Percentiles rank a stretch among this genome's conserved stretches.
Evolutionary conservation across 2,329 filamentous ascomycete genomes (phyloP).

Genomic region (Huntiella savannae): DNA sequence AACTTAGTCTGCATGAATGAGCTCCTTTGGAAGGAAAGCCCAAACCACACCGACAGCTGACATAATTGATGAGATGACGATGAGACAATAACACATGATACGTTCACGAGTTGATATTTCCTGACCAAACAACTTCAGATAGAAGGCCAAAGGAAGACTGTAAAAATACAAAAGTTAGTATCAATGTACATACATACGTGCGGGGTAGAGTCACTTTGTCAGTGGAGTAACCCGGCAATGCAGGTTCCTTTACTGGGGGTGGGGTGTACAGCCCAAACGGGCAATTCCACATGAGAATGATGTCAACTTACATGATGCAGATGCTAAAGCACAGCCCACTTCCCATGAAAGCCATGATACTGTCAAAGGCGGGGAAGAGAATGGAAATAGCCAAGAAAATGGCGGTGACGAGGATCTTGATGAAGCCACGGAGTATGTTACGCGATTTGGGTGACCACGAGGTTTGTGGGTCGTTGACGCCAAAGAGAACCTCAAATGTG

Average conservation of each 20-base stretch:
- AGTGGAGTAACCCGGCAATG: too few species aligned
- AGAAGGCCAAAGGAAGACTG: slow-evolving; percentile 62
- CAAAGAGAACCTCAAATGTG: slow-evolving; percentile 63
- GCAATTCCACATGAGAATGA: background rate
- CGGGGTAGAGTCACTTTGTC: too few species aligned
- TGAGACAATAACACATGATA: slow-evolving; percentile 45
- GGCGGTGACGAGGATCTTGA: slow-evolving; percentile 49
- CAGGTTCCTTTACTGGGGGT: background rate
- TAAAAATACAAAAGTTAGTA: slow-evolving; percentile 1
- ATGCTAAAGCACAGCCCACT: slow-evolving; percentile 84
- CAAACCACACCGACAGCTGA: slow-evolving; percentile 66
- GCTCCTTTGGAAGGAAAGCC: slow-evolving; percentile 67
- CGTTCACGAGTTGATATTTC: slow-evolving; percentile 48
- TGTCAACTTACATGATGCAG: slow-evolving; percentile 48
- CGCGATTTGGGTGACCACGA: slow-evolving; percentile 21
- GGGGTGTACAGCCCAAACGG: background rate
- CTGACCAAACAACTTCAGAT: slow-evolving; percentile 69
- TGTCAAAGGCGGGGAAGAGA: slow-evolving; percentile 58
- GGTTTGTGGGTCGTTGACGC: slow-evolving; percentile 35
- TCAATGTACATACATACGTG: background rate
- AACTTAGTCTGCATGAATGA: slow-evolving; percentile 36
- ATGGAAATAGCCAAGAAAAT: slow-evolving; percentile 57
- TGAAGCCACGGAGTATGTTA: slow-evolving; percentile 21
- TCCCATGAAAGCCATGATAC: slow-evolving; percentile 80
- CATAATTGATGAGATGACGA: slow-evolving; percentile 48